Evolutionary conservation across 495 filamentous ascomycete genomes (phyloP).

Genomic region (Podospora tetraspora): DNA sequence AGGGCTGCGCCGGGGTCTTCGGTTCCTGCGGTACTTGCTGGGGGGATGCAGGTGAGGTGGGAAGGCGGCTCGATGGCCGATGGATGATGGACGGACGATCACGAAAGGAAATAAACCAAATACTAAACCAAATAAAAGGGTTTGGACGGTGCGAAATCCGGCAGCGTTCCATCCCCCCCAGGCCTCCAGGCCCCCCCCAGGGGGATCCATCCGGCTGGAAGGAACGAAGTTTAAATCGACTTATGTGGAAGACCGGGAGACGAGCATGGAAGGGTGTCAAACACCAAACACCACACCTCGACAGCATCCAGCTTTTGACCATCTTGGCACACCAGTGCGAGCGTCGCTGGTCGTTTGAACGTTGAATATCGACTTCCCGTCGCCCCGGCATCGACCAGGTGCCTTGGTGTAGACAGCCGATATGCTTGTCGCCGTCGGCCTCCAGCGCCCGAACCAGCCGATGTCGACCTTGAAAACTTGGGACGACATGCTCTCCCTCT

Average conservation of each 20-base stretch:
- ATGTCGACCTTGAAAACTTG: neutral
- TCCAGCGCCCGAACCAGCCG: neutral
- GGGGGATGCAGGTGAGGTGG: neutral
- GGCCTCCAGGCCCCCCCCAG: neutral
- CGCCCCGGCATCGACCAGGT: neutral
- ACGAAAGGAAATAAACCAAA: neutral
- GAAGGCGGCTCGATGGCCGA: neutral
- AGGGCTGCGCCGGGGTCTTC: conserved; percentile 13
- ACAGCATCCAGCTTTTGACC: conserved; percentile 8
- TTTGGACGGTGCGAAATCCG: conserved; percentile 3
- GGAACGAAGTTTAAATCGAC: conserved; percentile 18
- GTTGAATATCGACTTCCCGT: neutral
- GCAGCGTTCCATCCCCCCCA: conserved; percentile 1
- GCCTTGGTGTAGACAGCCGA: neutral
- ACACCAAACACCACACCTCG: conserved; percentile 1
- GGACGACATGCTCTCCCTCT: conserved; percentile 12
- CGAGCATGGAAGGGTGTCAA: conserved; percentile 8
- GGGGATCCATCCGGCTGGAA: conserved; percentile 6
- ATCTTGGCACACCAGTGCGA: neutral
- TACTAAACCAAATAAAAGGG: neutral
- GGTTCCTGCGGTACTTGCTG: neutral
- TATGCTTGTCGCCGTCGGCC: neutral
- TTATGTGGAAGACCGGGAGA: neutral
- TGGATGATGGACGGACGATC: neutral
- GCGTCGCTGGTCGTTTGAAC: neutral